Evolutionary conservation across 768 basidiomycete genomes (phyloP).

Genomic region (Trametes coccinea): DNA sequence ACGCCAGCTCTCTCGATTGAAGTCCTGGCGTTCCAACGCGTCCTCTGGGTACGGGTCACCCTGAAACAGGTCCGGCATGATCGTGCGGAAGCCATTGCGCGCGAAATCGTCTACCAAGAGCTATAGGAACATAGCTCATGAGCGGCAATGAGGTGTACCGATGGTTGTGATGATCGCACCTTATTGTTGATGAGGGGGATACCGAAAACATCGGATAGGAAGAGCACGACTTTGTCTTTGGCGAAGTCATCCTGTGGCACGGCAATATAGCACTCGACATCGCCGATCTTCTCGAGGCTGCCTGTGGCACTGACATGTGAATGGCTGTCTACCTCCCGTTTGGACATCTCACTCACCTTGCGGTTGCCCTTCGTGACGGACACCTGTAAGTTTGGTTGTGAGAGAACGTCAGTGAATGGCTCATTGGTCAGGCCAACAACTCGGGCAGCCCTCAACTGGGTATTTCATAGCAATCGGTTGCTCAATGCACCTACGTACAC

Average conservation of each 20-base stretch:
- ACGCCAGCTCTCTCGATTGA: conserved; percentile 38
- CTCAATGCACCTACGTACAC: neutral
- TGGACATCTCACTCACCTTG: conserved; percentile 8
- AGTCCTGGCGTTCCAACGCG: conserved; percentile 15
- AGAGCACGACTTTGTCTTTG: conserved; percentile 39
- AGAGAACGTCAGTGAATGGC: neutral
- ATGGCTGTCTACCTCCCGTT: no score
- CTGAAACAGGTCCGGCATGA: conserved; percentile 32
- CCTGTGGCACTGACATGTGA: conserved; percentile 26
- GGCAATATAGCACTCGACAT: conserved; percentile 43
- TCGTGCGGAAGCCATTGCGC: conserved; percentile 33
- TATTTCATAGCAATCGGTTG: no score
- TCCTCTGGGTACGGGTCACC: conserved; percentile 26
- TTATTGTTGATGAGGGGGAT: conserved; percentile 33
- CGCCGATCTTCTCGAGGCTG: conserved; percentile 38
- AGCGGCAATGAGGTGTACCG: no score
- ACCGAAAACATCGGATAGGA: conserved; percentile 41
- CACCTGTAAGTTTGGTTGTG: conserved; percentile 2
- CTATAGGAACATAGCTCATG: conserved; percentile 12
- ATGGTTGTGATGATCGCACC: conserved; percentile 4
- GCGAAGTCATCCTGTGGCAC: conserved; percentile 38
- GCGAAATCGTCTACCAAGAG: conserved; percentile 37
- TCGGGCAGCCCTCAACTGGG: no score
- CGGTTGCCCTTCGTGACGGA: conserved; percentile 27
- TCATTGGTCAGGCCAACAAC: neutral